Conservation (phyloP, 2,329 filamentous ascomycete genomes). For the Kalaharituber pfeilii region DNA sequence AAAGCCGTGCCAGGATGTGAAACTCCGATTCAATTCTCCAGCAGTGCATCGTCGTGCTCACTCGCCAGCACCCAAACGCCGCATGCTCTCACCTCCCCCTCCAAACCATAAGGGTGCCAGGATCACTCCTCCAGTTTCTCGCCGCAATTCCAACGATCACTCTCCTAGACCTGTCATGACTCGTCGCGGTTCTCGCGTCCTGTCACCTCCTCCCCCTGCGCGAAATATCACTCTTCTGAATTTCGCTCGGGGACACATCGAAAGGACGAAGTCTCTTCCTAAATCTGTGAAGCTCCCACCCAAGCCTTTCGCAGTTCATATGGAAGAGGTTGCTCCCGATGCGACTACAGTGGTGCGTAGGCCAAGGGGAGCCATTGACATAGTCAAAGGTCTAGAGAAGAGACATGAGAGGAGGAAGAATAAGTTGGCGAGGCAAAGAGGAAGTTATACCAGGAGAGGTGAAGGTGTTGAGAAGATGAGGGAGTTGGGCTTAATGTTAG, state of each 20-base stretch:
- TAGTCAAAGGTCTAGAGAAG: slow-evolving; percentile 86
- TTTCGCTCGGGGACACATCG: slow-evolving; percentile 40
- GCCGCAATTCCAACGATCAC: slow-evolving; percentile 10
- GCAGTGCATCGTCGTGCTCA: slow-evolving; percentile 40
- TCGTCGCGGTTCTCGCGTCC: slow-evolving; percentile 19
- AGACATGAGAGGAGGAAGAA: slow-evolving; percentile 86
- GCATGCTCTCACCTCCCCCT: slow-evolving; percentile 27
- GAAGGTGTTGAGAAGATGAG: slow-evolving; percentile 87
- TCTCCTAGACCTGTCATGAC: slow-evolving; percentile 26
- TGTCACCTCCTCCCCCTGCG: slow-evolving; percentile 32
- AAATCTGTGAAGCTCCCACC: slow-evolving; percentile 44
- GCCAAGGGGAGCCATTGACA: slow-evolving; percentile 86
- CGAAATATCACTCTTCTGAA: slow-evolving; percentile 37
- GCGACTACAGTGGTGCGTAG: slow-evolving; percentile 40
- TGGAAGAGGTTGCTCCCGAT: slow-evolving; percentile 16
- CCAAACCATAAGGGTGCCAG: slow-evolving; percentile 7
- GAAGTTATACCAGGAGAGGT: slow-evolving; percentile 61
- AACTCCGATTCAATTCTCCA: slow-evolving; percentile 3
- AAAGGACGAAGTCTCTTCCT: slow-evolving; percentile 74
- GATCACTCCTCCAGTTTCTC: slow-evolving; percentile 1
- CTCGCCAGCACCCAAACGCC: slow-evolving; percentile 30
- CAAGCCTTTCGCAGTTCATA: slow-evolving; percentile 20
- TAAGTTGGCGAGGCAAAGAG: slow-evolving; percentile 73
- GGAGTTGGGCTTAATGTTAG: slow-evolving; percentile 75
- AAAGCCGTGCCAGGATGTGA: not conserved